phyloP scores from a whole-genome alignment of 208 protist genomes.

The Acanthamoeba culbertsoni region DNA sequence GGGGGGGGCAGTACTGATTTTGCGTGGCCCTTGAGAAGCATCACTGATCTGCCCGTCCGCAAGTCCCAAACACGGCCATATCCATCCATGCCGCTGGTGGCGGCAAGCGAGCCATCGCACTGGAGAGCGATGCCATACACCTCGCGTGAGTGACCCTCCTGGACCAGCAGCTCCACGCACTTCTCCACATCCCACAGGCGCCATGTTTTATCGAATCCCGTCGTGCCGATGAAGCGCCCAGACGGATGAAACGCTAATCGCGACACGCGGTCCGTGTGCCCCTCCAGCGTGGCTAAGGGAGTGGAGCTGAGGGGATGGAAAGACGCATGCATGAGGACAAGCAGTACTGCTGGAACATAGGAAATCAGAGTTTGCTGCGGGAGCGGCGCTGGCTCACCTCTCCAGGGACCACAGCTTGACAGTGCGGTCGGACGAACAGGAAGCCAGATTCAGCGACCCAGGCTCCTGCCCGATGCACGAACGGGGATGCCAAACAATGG shows the following conservation, averaged over 20 bases:
- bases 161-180: constrained; percentile 70
- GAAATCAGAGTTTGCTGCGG: background rate
- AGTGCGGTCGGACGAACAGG: constrained; percentile 64
- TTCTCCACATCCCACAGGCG: constrained; percentile 79
- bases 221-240: constrained; percentile 63
- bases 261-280: constrained; percentile 70
- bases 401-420: constrained; percentile 70
- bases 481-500: constrained; percentile 71
- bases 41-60: constrained; percentile 67
- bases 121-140: constrained; percentile 82
- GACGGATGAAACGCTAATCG: constrained; percentile 76
- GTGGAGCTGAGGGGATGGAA: background rate
- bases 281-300: constrained; percentile 58
- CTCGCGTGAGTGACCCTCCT: constrained; percentile 79
- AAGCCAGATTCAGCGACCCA: constrained; percentile 67
- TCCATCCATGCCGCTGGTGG: constrained; percentile 69
- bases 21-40: constrained; percentile 75
- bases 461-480: constrained; percentile 29
- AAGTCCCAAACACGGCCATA: constrained; percentile 80
- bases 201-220: constrained; percentile 79
- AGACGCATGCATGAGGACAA: background rate
- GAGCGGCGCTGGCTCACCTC: background rate
- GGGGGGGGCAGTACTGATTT: constrained; percentile 66
- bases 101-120: constrained; percentile 77
- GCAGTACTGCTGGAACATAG: background rate